These are phyloP conservation scores for Phytophthora parvispora DNA, from an alignment of 352 stramenopile genomes.

Conservation along the genomic window DNA sequence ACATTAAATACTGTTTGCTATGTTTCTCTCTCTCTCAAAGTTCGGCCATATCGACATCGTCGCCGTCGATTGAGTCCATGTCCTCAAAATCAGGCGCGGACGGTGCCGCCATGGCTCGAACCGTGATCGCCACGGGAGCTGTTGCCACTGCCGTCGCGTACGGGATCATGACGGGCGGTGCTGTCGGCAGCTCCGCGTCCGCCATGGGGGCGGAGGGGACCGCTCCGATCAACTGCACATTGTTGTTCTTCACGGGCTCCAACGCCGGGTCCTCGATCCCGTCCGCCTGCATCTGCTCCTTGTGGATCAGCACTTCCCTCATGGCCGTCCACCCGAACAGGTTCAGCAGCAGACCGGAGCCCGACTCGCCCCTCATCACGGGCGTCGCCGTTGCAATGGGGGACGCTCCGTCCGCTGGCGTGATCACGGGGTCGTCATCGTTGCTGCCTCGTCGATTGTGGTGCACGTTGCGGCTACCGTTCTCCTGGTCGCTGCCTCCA, in stretches of 20 bases:
- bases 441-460: conserved; percentile 32
- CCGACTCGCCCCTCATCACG: conserved; percentile 34
- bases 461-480: not conserved
- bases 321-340: conserved; percentile 70
- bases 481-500: conserved; percentile 16
- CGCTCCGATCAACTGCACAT: conserved; percentile 62
- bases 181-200: conserved; percentile 32
- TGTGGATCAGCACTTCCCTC: conserved; percentile 58
- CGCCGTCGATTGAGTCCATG: conserved; percentile 32
- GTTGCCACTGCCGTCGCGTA: conserved; percentile 32
- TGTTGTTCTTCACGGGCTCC: conserved; percentile 46
- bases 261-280: conserved; percentile 43
- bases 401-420: conserved; percentile 33
- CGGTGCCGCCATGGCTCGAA: conserved; percentile 46
- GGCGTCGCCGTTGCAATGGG: conserved; percentile 43
- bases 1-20: conserved; percentile 33
- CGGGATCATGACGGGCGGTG: conserved; percentile 35
- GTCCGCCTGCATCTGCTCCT: conserved; percentile 54
- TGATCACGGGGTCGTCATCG: conserved; percentile 34
- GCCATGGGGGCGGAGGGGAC: conserved; percentile 38
- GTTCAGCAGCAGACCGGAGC: conserved; percentile 47
- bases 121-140: conserved; percentile 27
- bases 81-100: conserved; percentile 52
- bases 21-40: conserved; percentile 22
- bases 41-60: conserved; percentile 30